Conservation (phyloP, 1,139 yeast species). For the Pichia sp. region DNA sequence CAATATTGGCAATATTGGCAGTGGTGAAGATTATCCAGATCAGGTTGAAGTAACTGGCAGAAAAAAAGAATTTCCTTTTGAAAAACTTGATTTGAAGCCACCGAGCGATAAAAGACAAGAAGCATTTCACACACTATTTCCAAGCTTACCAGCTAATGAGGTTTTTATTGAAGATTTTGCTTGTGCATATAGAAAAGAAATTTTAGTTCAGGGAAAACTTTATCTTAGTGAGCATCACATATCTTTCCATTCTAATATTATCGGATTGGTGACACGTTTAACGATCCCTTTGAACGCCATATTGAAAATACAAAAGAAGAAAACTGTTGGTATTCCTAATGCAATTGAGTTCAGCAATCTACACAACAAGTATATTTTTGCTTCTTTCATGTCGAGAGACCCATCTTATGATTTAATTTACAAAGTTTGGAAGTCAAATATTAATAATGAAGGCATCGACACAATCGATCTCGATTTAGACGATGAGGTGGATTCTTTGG, state of each 20-base stretch:
- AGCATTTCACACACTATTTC: slow-evolving; percentile 62
- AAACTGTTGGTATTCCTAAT: slow-evolving; percentile 72
- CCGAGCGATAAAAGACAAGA: slow-evolving; percentile 44
- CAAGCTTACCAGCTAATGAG: slow-evolving; percentile 50
- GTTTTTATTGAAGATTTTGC: slow-evolving; percentile 58
- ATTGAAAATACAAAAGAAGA: slow-evolving; percentile 64
- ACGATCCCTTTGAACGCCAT: slow-evolving; percentile 67
- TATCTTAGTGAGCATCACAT: slow-evolving; percentile 57
- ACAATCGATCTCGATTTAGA: slow-evolving; percentile 24
- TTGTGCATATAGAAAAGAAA: slow-evolving; percentile 65
- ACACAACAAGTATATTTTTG: slow-evolving; percentile 68
- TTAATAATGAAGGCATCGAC: slow-evolving; percentile 13
- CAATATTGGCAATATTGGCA: slow-evolving; percentile 1
- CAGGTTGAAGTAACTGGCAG: neutral
- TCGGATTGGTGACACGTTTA: slow-evolving; percentile 69
- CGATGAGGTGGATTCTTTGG: slow-evolving; percentile 25
- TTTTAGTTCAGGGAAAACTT: slow-evolving; percentile 67
- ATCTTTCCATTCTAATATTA: slow-evolving; percentile 67
- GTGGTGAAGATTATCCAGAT: neutral
- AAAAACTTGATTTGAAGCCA: slow-evolving; percentile 23
- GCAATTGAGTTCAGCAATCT: slow-evolving; percentile 68
- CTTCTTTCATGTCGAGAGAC: slow-evolving; percentile 68
- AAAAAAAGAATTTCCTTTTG: slow-evolving; percentile 16
- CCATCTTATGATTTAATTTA: slow-evolving; percentile 57
- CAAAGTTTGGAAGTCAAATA: slow-evolving; percentile 48